Evolutionary conservation across 352 stramenopile species (phyloP).

Genomic region (Globisporangium echinulatum): DNA sequence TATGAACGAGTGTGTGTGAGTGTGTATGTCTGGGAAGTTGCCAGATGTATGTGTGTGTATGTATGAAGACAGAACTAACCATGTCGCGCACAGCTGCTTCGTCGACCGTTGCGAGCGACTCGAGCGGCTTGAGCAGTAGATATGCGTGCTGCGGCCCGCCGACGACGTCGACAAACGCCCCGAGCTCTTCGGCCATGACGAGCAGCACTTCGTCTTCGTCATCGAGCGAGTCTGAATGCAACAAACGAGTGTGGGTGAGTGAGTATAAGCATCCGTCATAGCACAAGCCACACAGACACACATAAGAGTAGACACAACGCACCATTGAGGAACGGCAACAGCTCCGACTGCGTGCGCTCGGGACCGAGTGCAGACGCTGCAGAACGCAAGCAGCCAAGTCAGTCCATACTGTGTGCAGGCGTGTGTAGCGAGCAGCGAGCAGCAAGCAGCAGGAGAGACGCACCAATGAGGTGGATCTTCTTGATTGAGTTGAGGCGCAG

Average conservation of each 20-base stretch:
- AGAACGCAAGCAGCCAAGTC: conserved; percentile 5
- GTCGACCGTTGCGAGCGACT: conserved; percentile 91
- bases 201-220: conserved; percentile 97
- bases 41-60: neutral
- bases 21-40: too few relatives aligned
- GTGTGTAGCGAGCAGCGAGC: neutral
- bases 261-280: too few relatives aligned
- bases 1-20: neutral
- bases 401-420: neutral
- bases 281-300: too few relatives aligned
- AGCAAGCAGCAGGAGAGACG: neutral
- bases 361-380: conserved; percentile 84
- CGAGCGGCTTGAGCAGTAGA: conserved; percentile 92
- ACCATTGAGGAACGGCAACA: conserved; percentile 97
- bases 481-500: conserved; percentile 89
- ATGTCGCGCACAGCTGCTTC: conserved; percentile 93
- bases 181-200: conserved; percentile 91
- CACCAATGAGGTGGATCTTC: conserved; percentile 88
- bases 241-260: neutral
- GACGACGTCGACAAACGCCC: conserved; percentile 87
- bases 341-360: conserved; percentile 89
- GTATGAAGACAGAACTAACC: conserved; percentile 15
- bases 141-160: conserved; percentile 85
- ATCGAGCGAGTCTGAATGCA: conserved; percentile 88
- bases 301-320: conserved; percentile 2